Conservation (phyloP, 441 rosid genomes). For the Populus trichocarpa region DNA sequence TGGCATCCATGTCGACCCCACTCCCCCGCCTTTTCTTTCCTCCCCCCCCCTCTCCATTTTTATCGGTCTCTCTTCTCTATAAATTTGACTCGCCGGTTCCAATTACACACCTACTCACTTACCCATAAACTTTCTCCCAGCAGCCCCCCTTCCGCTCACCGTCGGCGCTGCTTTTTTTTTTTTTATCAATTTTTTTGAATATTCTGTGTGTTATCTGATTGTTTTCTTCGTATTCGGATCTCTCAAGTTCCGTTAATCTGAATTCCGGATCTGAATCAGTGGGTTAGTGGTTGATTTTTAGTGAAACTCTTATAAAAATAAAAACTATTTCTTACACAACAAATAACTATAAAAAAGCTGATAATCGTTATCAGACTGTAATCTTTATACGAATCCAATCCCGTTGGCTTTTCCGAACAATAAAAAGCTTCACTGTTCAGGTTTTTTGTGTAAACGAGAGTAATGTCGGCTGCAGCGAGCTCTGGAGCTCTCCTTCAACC, state of each 20-base stretch:
- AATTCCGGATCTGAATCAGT: not conserved
- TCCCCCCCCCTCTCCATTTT: not conserved
- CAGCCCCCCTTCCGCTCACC: not conserved
- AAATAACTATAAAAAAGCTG: not conserved
- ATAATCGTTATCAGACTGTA: not conserved
- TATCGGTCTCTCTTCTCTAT: not conserved
- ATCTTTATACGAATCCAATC: not conserved
- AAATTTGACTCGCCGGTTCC: not conserved
- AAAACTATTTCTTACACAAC: too few relatives aligned
- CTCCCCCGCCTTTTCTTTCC: not conserved
- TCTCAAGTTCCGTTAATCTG: not conserved
- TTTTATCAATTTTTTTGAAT: not conserved
- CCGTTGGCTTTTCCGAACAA: not conserved
- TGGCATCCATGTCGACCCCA: not conserved
- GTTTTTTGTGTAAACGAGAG: not conserved
- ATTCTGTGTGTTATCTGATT: not conserved
- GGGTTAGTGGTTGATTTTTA: not conserved
- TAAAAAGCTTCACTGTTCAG: not conserved
- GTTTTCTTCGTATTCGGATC: not conserved
- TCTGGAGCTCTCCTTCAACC: not conserved
- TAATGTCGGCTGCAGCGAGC: not conserved
- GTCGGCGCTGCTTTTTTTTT: not conserved
- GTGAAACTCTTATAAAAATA: not conserved
- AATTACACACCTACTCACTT: not conserved
- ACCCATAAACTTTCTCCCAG: not conserved